These are phyloP conservation scores for Symbiodinium pilosum DNA, from an alignment of 73 alveolate species.

Conservation along the genomic window DNA sequence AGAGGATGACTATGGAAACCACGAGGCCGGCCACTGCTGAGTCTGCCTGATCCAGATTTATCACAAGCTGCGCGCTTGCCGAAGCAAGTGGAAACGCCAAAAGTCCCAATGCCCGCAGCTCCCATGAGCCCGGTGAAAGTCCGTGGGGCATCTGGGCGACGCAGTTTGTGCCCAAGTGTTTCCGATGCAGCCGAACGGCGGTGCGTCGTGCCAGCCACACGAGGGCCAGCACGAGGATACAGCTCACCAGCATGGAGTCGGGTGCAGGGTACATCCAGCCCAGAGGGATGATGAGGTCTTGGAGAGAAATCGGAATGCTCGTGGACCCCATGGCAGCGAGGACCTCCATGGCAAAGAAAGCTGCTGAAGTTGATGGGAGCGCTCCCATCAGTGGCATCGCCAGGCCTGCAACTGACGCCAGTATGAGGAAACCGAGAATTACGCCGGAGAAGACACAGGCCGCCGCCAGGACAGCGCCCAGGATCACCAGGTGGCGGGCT, in stretches of 20 bases:
- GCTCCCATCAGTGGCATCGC: slow-evolving; percentile 24
- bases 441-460: neutral
- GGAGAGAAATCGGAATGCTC: neutral
- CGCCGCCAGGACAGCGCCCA: slow-evolving; percentile 31
- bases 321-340: neutral
- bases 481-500: neutral
- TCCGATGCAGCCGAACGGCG: neutral
- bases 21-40: slow-evolving; percentile 46
- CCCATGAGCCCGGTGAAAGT: slow-evolving; percentile 48
- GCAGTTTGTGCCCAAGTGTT: neutral
- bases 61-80: slow-evolving; percentile 38
- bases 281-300: slow-evolving; percentile 7
- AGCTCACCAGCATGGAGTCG: slow-evolving; percentile 22
- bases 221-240: slow-evolving; percentile 6
- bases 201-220: slow-evolving; percentile 53
- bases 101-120: slow-evolving; percentile 42
- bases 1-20: slow-evolving; percentile 24
- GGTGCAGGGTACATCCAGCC: neutral
- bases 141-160: neutral
- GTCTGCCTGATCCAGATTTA: slow-evolving; percentile 35
- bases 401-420: neutral
- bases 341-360: slow-evolving; percentile 21
- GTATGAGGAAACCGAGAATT: neutral
- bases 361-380: slow-evolving; percentile 63
- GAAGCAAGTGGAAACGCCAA: slow-evolving; percentile 32